These are phyloP conservation scores for Penstemon eatonii DNA, from an alignment of 257 asterid species.

Conservation along the genomic window DNA sequence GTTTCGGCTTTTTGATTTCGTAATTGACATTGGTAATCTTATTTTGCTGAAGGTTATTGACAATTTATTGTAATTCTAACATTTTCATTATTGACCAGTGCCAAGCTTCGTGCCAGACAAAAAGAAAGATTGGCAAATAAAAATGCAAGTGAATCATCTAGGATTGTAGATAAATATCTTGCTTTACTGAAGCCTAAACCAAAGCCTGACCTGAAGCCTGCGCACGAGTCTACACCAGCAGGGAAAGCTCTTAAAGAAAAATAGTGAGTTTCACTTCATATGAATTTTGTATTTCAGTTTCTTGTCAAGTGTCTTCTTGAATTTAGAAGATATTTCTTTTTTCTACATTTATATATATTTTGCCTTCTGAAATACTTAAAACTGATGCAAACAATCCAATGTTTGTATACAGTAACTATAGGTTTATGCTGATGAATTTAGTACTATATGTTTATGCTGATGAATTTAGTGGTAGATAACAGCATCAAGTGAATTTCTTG, in stretches of 20 bases:
- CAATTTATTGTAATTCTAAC: conserved; percentile 9
- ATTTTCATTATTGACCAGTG: conserved; percentile 42
- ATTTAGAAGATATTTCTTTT: no score
- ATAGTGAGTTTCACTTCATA: conserved; percentile 59
- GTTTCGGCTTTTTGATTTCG: background rate
- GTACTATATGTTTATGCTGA: no score
- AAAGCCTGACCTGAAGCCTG: conserved; percentile 44
- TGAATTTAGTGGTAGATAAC: no score
- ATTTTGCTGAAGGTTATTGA: conserved; percentile 10
- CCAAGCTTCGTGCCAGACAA: conserved; percentile 86
- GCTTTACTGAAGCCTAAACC: conserved; percentile 38
- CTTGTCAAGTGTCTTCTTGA: background rate
- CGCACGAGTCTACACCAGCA: conserved; percentile 68
- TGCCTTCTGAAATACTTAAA: no score
- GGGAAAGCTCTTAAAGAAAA: conserved; percentile 84
- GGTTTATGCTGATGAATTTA: no score
- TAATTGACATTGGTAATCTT: background rate
- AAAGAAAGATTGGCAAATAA: conserved; percentile 66
- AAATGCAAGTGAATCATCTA: conserved; percentile 40
- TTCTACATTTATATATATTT: no score
- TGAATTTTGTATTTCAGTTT: background rate
- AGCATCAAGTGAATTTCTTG: no score
- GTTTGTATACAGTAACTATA: no score
- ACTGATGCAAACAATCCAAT: no score
- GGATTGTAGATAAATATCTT: no score